A percentile compares a stretch with the other conserved stretches of the same genome.
These are phyloP conservation scores for Pythium insidiosum DNA, from an alignment of 352 stramenopile species.

Conservation along the genomic window DNA sequence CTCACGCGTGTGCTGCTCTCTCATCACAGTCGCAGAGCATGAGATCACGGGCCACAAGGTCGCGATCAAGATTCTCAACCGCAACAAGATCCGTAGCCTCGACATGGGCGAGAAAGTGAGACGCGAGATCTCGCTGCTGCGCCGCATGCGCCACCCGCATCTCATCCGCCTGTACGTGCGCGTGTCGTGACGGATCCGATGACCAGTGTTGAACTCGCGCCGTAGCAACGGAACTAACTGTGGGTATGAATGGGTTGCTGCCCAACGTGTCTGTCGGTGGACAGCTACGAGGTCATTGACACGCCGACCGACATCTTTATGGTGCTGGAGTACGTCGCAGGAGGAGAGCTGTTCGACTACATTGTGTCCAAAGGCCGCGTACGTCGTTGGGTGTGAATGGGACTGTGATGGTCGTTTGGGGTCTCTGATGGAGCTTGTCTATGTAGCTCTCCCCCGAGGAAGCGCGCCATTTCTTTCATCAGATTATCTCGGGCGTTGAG, in stretches of 20 bases:
- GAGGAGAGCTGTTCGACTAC: constrained; percentile 97
- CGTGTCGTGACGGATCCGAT: not conserved
- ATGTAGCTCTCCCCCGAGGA: constrained; percentile 93
- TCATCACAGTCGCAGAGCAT: constrained; percentile 95
- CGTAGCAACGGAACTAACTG: too few species aligned
- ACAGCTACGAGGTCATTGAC: constrained; percentile 96
- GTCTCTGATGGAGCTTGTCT: not conserved
- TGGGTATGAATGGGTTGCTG: too few species aligned
- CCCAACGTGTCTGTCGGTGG: too few species aligned
- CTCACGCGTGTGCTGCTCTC: too few species aligned
- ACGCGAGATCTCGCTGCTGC: constrained; percentile 98
- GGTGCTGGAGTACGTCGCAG: constrained; percentile 91
- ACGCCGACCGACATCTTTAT: constrained; percentile 98
- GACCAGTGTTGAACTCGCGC: too few species aligned
- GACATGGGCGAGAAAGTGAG: constrained; percentile 99
- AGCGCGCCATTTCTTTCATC: constrained; percentile 99
- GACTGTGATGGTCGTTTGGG: not conserved
- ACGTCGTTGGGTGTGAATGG: constrained; percentile 9
- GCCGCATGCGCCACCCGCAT: constrained; percentile 98
- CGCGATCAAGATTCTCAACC: constrained; percentile 99
- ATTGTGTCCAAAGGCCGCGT: constrained; percentile 96
- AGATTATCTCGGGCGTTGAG: constrained; percentile 97
- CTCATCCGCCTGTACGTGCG: constrained; percentile 96
- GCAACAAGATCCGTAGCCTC: constrained; percentile 97
- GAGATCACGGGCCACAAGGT: constrained; percentile 98